These are phyloP conservation scores for Claviceps maximensis DNA, from an alignment of 2,329 filamentous ascomycete genomes.

Conservation along the genomic window DNA sequence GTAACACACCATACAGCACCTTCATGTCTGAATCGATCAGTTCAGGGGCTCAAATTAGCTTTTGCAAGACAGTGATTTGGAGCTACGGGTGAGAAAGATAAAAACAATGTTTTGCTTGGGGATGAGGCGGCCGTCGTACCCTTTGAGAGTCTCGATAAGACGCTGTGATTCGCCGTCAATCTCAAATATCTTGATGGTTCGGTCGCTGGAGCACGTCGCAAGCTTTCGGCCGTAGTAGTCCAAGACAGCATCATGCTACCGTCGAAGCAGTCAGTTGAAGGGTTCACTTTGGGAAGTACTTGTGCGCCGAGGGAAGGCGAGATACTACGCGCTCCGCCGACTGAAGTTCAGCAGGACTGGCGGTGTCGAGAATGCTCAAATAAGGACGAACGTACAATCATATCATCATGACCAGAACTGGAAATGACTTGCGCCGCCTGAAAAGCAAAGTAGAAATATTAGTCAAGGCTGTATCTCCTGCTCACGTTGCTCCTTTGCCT, in stretches of 20 bases:
- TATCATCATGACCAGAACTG: constrained; percentile 71
- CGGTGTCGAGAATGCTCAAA: neutral
- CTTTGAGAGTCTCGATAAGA: constrained; percentile 84
- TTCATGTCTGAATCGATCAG: constrained; percentile 63
- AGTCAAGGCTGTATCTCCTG: constrained; percentile 6
- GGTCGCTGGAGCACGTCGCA: constrained; percentile 94
- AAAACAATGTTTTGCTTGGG: no score
- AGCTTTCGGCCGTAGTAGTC: constrained; percentile 96
- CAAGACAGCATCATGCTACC: constrained; percentile 87
- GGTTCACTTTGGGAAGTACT: neutral
- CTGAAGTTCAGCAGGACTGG: neutral
- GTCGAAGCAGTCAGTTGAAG: constrained; percentile 9
- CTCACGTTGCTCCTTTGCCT: neutral
- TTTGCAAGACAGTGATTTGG: neutral
- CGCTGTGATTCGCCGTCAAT: constrained; percentile 87
- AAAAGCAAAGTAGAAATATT: constrained; percentile 10
- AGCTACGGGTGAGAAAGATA: neutral
- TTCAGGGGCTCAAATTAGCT: constrained; percentile 6
- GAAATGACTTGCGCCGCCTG: constrained; percentile 31
- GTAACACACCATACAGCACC: constrained; percentile 95
- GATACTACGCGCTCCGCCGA: neutral
- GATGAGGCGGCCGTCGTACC: constrained; percentile 39
- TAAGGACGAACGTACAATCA: constrained; percentile 67
- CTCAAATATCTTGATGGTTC: constrained; percentile 98
- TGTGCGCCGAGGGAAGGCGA: neutral